phyloP scores from a whole-genome alignment of 768 basidiomycete genomes.

The Mycena alexandri region DNA sequence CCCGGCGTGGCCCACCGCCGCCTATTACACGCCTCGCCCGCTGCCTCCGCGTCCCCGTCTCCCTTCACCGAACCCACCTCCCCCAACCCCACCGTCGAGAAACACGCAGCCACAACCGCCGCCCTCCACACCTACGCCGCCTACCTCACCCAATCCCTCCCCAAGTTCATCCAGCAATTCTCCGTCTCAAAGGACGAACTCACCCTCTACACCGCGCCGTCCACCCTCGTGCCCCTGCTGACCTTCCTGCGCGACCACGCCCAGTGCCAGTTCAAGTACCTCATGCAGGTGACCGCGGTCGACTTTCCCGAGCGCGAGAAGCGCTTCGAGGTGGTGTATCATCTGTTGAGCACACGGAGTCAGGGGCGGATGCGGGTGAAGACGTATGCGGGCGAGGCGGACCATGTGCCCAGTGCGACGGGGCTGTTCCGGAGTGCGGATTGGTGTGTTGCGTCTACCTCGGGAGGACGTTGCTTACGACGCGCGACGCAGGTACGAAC shows the following conservation, averaged over 20 bases:
- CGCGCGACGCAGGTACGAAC: constrained; percentile 79
- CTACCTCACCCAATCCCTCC: constrained; percentile 92
- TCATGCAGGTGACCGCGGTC: constrained; percentile 95
- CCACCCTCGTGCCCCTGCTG: constrained; percentile 85
- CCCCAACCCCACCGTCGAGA: constrained; percentile 83
- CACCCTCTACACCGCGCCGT: constrained; percentile 87
- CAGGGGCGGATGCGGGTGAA: constrained; percentile 94
- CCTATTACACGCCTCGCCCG: background rate
- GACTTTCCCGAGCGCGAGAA: constrained; percentile 95
- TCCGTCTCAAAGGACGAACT: constrained; percentile 97
- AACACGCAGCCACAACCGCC: constrained; percentile 80
- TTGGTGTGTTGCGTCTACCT: constrained; percentile 69
- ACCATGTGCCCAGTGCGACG: constrained; percentile 87
- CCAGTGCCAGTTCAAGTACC: constrained; percentile 92
- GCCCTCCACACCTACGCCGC: constrained; percentile 92
- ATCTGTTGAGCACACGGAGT: constrained; percentile 84
- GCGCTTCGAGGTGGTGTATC: constrained; percentile 97
- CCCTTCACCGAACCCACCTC: constrained; percentile 94
- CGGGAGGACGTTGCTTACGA: constrained; percentile 13
- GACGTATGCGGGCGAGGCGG: constrained; percentile 95
- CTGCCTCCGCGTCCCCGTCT: constrained; percentile 66
- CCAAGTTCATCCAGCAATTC: constrained; percentile 98
- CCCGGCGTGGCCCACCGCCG: no score
- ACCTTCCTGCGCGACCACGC: constrained; percentile 96
- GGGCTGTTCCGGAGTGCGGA: constrained; percentile 92